Base-by-base conservation (phyloP, 371 early-diverging fungal species). In the Circinella minor region DNA sequence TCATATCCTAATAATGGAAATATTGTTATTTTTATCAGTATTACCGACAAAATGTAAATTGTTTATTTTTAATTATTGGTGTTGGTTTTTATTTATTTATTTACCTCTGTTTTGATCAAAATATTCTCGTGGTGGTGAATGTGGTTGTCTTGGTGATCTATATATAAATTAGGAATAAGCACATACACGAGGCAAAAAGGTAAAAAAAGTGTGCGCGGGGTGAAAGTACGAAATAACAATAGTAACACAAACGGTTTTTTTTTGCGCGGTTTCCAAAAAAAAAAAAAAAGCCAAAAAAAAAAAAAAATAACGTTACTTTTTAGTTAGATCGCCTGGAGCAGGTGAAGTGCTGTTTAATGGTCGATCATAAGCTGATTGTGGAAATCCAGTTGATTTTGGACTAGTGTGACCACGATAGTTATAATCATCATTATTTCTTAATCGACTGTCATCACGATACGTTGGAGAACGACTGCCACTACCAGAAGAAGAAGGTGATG, bases 331-430 rank as follows among this genome's bases (percentile, higher is more conserved):
- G n/a, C 34, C 51, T 15, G 81, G 79, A 20, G 79, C 79, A 64
- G 79, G 81, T 11, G 79, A 77, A n/a, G 72, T 79, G 36, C 77
- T 77, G 69, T 81, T 81, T 37, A 75, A 71, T 65, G 78, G 78
- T 63, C 71, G 68, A 63, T 71, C 68, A 36, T 74, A 49, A 17
- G 64, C 54, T 15, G 65, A 49, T 13, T 61, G 55, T 14, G 65
- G 55, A 46, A 64, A 65, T 55, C 48, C 36, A 38, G 54, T 55
- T 39, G 70, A 67, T 48, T 67, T 66, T 46, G 70, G 71, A 36
- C 71, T 65, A 51, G 51, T 5, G 11, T 6, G 43, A 47, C 57
- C 51, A 15, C 54, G 57, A 51, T 55, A n/a, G 47, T 68, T 51
- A 18, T 27, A 13, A 57, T 61, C 27, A 61, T 67, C 68, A 14